Evolutionary conservation across 495 filamentous ascomycete species (phyloP).

Genomic region (Cercophora newfieldiana): DNA sequence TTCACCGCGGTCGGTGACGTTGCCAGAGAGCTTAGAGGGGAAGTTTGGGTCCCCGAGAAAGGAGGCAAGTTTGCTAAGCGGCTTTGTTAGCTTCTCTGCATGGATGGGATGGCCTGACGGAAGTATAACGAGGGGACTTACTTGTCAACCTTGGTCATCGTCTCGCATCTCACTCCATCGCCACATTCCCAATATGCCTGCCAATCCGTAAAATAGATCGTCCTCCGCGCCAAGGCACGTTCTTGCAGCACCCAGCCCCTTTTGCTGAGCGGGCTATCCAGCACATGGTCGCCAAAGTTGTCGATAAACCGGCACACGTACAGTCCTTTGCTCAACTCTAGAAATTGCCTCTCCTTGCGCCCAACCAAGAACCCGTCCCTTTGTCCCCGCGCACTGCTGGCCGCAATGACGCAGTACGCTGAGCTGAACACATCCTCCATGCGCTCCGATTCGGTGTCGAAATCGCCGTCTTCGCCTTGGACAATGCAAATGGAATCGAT

Average conservation of each 20-base stretch:
- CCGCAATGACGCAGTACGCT: slow-evolving; percentile 39
- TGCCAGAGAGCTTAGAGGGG: slow-evolving; percentile 24
- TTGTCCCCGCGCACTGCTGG: slow-evolving; percentile 27
- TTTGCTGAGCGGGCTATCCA: slow-evolving; percentile 32
- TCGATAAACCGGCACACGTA: slow-evolving; percentile 35
- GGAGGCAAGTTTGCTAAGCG: slow-evolving; percentile 27
- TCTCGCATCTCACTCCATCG: slow-evolving; percentile 39
- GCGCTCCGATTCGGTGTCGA: slow-evolving; percentile 29
- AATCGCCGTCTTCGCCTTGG: slow-evolving; percentile 38
- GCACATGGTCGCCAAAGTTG: slow-evolving; percentile 37
- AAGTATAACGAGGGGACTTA: slow-evolving; percentile 24
- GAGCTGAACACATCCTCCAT: slow-evolving; percentile 44
- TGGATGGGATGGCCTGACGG: background rate
- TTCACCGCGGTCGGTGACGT: slow-evolving; percentile 15
- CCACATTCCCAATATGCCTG: slow-evolving; percentile 50
- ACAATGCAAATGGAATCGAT: slow-evolving; percentile 48
- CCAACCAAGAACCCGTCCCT: slow-evolving; percentile 30
- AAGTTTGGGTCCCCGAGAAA: slow-evolving; percentile 42
- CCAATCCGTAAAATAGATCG: slow-evolving; percentile 42
- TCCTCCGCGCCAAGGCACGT: slow-evolving; percentile 39
- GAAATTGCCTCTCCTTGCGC: slow-evolving; percentile 5
- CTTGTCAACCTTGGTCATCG: slow-evolving; percentile 34
- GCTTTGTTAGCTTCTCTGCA: background rate
- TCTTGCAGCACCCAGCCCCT: slow-evolving; percentile 49
- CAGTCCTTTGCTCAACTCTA: slow-evolving; percentile 7